These are phyloP conservation scores for Phytopythium cucurbitacearum DNA, from an alignment of 352 stramenopile species.

Conservation along the genomic window DNA sequence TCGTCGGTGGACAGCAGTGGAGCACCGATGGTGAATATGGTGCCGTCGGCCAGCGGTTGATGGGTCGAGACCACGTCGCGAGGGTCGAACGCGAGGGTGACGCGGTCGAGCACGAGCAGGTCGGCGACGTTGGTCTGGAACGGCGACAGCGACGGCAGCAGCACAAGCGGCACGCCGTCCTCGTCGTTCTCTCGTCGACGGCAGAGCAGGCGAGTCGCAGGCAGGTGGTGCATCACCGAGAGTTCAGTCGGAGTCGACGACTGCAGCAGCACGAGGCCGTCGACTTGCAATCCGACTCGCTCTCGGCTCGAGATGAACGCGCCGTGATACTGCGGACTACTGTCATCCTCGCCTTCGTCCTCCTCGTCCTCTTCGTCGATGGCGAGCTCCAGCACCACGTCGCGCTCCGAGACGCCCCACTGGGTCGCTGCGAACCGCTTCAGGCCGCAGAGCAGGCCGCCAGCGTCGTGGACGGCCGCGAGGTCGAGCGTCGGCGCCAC, in stretches of 20 bases:
- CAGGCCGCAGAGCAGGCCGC: constrained; percentile 10
- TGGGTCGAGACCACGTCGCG: too few species aligned
- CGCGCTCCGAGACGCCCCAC: constrained; percentile 1
- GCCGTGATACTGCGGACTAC: too few species aligned
- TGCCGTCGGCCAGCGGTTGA: too few species aligned
- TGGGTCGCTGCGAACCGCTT: constrained; percentile 3
- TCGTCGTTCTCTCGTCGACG: constrained; percentile 1
- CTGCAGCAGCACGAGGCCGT: constrained; percentile 30
- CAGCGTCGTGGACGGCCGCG: constrained; percentile 13
- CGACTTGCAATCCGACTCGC: constrained; percentile 6
- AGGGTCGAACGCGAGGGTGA: too few species aligned
- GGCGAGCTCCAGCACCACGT: constrained; percentile 10
- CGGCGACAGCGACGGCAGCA: constrained; percentile 19
- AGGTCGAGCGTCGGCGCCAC: constrained; percentile 18
- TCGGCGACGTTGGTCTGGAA: constrained; percentile 6
- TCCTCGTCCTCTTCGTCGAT: constrained; percentile 6
- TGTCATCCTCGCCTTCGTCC: constrained; percentile 2
- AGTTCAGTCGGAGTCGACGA: background rate
- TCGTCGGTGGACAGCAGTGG: too few species aligned
- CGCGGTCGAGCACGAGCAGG: background rate
- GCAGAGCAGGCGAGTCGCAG: constrained; percentile 31
- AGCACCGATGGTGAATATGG: too few species aligned
- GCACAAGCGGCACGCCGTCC: constrained; percentile 9
- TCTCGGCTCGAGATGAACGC: background rate
- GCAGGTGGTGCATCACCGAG: constrained; percentile 19